These are phyloP conservation scores for Kodamaea nitidulidarum DNA, from an alignment of 805 yeast genomes.

Conservation along the genomic window DNA sequence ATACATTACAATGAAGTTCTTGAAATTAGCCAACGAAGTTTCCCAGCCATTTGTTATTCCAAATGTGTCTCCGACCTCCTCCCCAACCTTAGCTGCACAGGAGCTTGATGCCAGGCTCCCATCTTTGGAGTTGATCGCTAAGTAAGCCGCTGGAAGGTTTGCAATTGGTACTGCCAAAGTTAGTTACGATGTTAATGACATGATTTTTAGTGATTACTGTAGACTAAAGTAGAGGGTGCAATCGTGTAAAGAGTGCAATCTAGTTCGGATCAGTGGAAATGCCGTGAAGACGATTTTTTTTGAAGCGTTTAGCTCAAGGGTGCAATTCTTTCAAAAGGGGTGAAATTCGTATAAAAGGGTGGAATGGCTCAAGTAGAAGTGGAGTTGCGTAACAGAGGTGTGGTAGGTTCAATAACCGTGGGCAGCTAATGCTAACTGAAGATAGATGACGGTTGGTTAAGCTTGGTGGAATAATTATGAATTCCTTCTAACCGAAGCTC, in stretches of 20 bases:
- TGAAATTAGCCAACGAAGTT: slow-evolving; percentile 52
- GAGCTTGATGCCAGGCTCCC: slow-evolving; percentile 11
- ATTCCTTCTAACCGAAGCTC: too few relatives aligned
- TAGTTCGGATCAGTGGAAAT: background rate
- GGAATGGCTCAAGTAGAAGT: too few relatives aligned
- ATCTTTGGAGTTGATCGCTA: slow-evolving; percentile 7
- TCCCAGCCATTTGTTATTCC: slow-evolving; percentile 65
- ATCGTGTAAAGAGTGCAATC: background rate
- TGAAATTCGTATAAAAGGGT: too few relatives aligned
- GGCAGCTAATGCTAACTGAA: too few relatives aligned
- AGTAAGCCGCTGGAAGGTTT: slow-evolving; percentile 5
- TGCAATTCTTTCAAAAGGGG: too few relatives aligned
- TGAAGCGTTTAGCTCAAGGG: too few relatives aligned
- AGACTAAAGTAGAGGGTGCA: background rate
- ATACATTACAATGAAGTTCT: slow-evolving; percentile 29
- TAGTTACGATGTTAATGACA: slow-evolving; percentile 1
- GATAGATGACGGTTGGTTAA: too few relatives aligned
- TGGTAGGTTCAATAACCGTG: too few relatives aligned
- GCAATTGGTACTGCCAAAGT: background rate
- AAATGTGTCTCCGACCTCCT: slow-evolving; percentile 54
- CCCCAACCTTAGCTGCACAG: slow-evolving; percentile 18
- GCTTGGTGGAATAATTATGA: too few relatives aligned
- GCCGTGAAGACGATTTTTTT: too few relatives aligned
- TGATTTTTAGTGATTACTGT: background rate
- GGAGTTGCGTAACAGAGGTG: too few relatives aligned